Conservation (phyloP, 208 protist species). For the Leishmania aethiopica region DNA sequence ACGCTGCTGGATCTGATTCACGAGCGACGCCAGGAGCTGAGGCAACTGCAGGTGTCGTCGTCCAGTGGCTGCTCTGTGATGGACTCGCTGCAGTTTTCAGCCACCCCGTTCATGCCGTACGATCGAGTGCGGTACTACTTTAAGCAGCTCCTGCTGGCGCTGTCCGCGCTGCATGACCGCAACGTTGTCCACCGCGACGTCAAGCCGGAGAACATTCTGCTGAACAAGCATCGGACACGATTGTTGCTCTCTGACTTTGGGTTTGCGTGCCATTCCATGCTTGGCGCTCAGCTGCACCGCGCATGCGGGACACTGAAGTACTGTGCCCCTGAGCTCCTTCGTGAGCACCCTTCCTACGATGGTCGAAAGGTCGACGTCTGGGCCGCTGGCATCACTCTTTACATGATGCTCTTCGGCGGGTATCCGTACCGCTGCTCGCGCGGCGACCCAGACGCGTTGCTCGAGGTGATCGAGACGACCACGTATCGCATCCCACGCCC, state of each 20-base stretch:
- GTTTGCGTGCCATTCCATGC: conserved; percentile 76
- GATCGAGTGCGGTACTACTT: conserved; percentile 37
- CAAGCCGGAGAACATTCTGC: conserved; percentile 88
- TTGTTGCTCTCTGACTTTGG: conserved; percentile 89
- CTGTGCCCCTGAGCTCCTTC: conserved; percentile 83
- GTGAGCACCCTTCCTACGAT: conserved; percentile 80
- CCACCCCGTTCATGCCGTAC: conserved; percentile 26
- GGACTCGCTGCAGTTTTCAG: conserved; percentile 11
- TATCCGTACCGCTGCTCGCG: conserved; percentile 91
- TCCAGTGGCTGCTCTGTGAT: conserved; percentile 6
- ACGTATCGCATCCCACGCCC: conserved; percentile 53
- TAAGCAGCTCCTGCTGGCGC: conserved; percentile 72
- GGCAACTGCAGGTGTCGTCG: conserved; percentile 15
- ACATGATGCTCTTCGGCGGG: conserved; percentile 90
- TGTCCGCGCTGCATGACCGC: conserved; percentile 59
- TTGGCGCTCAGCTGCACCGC: conserved; percentile 42
- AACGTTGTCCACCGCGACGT: conserved; percentile 89
- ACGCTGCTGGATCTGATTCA: conserved; percentile 70
- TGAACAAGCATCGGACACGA: conserved; percentile 54
- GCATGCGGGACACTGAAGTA: conserved; percentile 84
- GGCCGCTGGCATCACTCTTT: conserved; percentile 88
- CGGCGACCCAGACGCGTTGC: conserved; percentile 51
- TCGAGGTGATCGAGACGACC: conserved; percentile 62
- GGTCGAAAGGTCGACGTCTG: conserved; percentile 91
- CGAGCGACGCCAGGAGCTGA: conserved; percentile 33